Percentiles rank a stretch among this genome's conserved stretches.
Conservation (phyloP, 108 stramenopile genomes). For the Poteriospumella lacustris region DNA sequence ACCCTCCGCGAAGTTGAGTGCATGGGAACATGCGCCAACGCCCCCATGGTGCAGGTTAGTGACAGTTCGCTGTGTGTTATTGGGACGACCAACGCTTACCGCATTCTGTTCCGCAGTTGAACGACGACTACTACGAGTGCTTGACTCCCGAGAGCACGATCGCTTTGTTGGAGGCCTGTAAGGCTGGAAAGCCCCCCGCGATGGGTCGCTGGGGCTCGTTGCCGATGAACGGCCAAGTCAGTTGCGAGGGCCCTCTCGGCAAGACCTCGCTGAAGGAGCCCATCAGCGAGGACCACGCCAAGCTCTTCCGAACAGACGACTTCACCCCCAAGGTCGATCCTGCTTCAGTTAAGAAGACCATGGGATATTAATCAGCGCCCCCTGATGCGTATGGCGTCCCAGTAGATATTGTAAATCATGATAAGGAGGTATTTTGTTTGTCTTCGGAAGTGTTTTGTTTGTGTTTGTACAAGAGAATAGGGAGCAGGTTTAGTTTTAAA, state of each 20-base stretch:
- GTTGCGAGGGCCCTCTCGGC: conserved; percentile 95
- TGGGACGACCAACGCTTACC: no score
- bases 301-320: conserved; percentile 63
- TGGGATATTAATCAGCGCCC: no score
- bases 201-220: conserved; percentile 98
- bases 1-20: conserved; percentile 98
- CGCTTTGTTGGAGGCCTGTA: conserved; percentile 88
- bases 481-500: no score
- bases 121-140: conserved; percentile 96
- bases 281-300: conserved; percentile 49
- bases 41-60: conserved; percentile 98
- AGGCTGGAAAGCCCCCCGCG: conserved; percentile 68
- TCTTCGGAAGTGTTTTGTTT: no score
- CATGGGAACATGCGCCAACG: conserved; percentile 99
- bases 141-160: conserved; percentile 87
- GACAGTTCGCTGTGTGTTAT: no score
- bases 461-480: no score
- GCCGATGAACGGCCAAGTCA: conserved; percentile 99
- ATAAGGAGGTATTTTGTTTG: no score
- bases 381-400: no score
- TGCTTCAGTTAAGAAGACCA: conserved; percentile 88
- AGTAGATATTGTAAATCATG: no score
- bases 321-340: conserved; percentile 81
- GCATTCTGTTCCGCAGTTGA: not conserved
- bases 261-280: conserved; percentile 74